Evolutionary conservation across 2,329 filamentous ascomycete genomes (phyloP).

Genomic region (Fusarium miscanthi): DNA sequence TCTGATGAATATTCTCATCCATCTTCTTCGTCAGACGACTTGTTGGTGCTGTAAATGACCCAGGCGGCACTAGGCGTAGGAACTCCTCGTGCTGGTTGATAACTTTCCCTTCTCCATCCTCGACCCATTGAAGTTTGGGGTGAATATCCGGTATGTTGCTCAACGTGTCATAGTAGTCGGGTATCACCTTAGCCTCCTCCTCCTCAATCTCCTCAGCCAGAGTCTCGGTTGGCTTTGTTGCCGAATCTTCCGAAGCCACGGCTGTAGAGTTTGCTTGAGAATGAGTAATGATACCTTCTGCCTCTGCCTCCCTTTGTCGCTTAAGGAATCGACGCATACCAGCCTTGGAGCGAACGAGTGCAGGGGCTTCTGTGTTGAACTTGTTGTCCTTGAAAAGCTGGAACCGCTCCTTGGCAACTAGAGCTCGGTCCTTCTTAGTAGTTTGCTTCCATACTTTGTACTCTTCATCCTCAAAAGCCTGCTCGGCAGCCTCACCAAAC

Average conservation of each 20-base stretch:
- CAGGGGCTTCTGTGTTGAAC: conserved; percentile 88
- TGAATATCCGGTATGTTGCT: conserved; percentile 87
- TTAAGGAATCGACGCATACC: conserved; percentile 91
- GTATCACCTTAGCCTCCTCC: conserved; percentile 84
- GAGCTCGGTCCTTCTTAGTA: conserved; percentile 93
- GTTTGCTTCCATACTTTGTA: conserved; percentile 99
- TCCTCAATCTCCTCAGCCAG: conserved; percentile 95
- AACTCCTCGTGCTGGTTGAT: conserved; percentile 90
- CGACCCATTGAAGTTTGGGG: conserved; percentile 83
- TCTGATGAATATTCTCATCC: conserved; percentile 90
- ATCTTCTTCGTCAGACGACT: conserved; percentile 82
- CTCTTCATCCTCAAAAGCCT: conserved; percentile 89
- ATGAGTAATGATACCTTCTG: conserved; percentile 55
- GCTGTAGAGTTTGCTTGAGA: conserved; percentile 52
- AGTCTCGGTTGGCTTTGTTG: conserved; percentile 72
- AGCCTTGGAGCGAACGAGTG: conserved; percentile 83
- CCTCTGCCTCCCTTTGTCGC: conserved; percentile 77
- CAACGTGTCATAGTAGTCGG: conserved; percentile 93
- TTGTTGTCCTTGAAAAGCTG: conserved; percentile 86
- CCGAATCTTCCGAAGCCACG: conserved; percentile 58
- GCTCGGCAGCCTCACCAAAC: conserved; percentile 75
- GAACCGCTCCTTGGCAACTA: conserved; percentile 86
- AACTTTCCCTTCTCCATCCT: conserved; percentile 88
- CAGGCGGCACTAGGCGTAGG: conserved; percentile 78
- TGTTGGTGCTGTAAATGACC: conserved; percentile 79